Base-by-base conservation (phyloP, 805 yeast genomes). In the Wickerhamiella musiphila region DNA sequence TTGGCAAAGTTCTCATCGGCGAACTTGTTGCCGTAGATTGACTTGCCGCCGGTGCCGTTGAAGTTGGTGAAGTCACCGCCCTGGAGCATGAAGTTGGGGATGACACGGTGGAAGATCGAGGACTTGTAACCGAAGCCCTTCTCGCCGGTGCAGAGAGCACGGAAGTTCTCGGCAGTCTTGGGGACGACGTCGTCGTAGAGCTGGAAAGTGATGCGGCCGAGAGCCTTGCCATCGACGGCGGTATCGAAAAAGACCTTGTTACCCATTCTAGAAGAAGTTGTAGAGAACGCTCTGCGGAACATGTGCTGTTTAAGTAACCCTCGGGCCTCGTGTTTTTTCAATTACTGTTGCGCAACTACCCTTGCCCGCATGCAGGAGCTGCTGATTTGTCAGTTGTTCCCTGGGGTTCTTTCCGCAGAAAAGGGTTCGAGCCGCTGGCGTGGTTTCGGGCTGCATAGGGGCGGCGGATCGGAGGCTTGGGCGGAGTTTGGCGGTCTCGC, bases 71-170 rank as follows among this genome's bases (percentile, higher is more conserved):
- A 74, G 61, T 78, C 90, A 65, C 86, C 86, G 56, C 84, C 95
- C 68, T 84, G 96, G 56, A 86, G 66, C 96, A 84, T 84, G 68
- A 84, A 84, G 58, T 78, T 73, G 44, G 94, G 94, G 52, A 83
- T 83, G 44, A 84, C 93, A 66, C 94, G 77, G 81, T 84, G 95
- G 90, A 86, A 84, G 44, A 73, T 65, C 31, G 92, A 78, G 50
- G 66, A 69, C 54, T 74, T 73, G 70, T 74, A 83, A 39, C 94
- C 94, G 51, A 63, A 78, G 40, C 95, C 96, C 70, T 82, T 78
- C 65, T 81, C 94, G 48, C 94, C 94, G 41, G 94, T 83, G 58
- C 77, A 66, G 52, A 84, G 68, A 41, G 93, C 93, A 63, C 93
- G 76, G 78, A 84, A 84, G 70, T 84, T 84, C 63, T 78, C 92